Evolutionary conservation across 148 eudicot species (phyloP).

Genomic region (Rhododendron williamsianum): DNA sequence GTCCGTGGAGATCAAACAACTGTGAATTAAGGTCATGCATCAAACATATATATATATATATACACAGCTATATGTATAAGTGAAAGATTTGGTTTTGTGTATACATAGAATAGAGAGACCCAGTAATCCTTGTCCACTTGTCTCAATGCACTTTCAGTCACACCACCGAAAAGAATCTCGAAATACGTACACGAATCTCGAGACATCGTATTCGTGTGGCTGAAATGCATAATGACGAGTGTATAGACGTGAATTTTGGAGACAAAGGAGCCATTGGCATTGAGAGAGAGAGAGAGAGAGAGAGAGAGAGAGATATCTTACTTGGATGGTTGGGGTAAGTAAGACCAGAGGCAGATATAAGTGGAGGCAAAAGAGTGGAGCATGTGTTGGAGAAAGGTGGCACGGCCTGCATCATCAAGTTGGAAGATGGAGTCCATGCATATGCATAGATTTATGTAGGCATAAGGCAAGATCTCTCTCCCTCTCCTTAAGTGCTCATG

Average conservation of each 20-base stretch:
- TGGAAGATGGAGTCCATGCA: conserved; percentile 53
- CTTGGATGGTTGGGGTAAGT: conserved; percentile 32
- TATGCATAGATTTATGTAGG: background rate
- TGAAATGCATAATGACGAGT: background rate
- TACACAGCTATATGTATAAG: background rate
- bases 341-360: conserved; percentile 78
- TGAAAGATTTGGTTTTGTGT: background rate
- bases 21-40: conserved; percentile 15
- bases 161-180: background rate
- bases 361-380: conserved; percentile 43
- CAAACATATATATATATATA: background rate
- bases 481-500: background rate
- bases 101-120: background rate
- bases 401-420: conserved; percentile 48
- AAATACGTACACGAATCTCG: background rate
- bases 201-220: background rate
- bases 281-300: background rate
- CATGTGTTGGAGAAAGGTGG: conserved; percentile 32
- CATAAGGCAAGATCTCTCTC: background rate
- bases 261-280: background rate
- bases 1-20: conserved; percentile 44
- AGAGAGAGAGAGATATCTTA: conserved; percentile 4
- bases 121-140: background rate
- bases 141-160: background rate
- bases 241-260: background rate